phyloP scores from a whole-genome alignment of 148 eudicot genomes.

The Arctostaphylos glauca region DNA sequence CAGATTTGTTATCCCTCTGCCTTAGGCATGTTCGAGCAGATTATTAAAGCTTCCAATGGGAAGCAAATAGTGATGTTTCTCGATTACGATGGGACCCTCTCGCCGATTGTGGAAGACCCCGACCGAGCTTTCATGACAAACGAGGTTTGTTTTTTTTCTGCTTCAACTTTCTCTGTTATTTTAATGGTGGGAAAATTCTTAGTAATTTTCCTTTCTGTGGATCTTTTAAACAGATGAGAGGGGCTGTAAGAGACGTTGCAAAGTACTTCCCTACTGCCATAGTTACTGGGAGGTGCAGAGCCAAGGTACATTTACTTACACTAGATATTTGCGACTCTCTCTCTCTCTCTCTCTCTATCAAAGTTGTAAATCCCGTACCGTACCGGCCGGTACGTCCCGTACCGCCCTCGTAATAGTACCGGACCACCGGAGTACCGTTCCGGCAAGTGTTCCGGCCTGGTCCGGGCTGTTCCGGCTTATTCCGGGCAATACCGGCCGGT shows the following conservation, averaged over 20 bases:
- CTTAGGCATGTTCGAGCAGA: not conserved
- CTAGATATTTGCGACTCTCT: not conserved
- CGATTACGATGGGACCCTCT: not conserved
- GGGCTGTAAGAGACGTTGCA: slow-evolving; percentile 60
- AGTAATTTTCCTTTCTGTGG: not conserved
- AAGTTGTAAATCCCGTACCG: too few relatives aligned
- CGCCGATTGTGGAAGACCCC: not conserved
- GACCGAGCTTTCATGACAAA: slow-evolving; percentile 2
- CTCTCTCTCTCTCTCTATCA: too few relatives aligned
- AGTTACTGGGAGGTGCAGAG: slow-evolving; percentile 83
- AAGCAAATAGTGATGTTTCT: slow-evolving; percentile 9
- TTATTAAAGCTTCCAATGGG: not conserved
- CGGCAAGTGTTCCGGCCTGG: too few relatives aligned
- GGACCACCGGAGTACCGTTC: too few relatives aligned
- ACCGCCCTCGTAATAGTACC: too few relatives aligned
- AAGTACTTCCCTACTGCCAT: slow-evolving; percentile 87
- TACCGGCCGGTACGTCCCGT: too few relatives aligned
- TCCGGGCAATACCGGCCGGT: too few relatives aligned
- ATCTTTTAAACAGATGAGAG: slow-evolving; percentile 27
- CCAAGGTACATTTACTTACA: slow-evolving; percentile 56
- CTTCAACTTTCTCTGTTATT: not conserved
- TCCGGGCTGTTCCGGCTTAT: too few relatives aligned
- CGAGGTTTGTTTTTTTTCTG: not conserved
- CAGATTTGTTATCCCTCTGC: slow-evolving; percentile 8
- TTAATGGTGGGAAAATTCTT: not conserved